Conservation (phyloP, 495 filamentous ascomycete genomes). For the Penicillium ochrochloron region DNA sequence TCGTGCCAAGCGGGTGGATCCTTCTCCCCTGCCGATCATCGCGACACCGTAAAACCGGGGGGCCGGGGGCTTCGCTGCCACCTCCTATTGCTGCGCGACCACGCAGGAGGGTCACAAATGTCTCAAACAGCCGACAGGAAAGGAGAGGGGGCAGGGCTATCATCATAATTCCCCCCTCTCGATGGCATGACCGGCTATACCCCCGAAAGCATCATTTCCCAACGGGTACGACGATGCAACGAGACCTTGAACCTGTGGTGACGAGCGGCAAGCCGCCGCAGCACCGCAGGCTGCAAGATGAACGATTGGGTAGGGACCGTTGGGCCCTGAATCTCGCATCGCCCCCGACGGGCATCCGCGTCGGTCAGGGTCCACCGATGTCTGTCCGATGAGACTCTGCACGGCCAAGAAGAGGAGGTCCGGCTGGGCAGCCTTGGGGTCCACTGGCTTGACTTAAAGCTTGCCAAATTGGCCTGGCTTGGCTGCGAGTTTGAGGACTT, state of each 20-base stretch:
- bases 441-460: conserved; percentile 8
- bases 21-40: conserved; percentile 12
- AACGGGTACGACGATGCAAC: neutral
- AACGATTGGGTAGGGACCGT: neutral
- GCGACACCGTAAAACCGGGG: neutral
- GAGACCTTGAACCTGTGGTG: neutral
- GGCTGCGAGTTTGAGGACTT: neutral
- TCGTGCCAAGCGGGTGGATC: conserved; percentile 1
- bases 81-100: neutral
- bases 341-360: conserved; percentile 13
- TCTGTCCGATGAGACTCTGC: conserved; percentile 8
- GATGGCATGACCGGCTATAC: neutral
- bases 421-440: conserved; percentile 5
- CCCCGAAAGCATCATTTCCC: neutral
- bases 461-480: conserved; percentile 7
- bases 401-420: conserved; percentile 15
- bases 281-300: conserved; percentile 5
- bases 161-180: neutral
- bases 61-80: neutral
- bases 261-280: conserved; percentile 4
- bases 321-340: conserved; percentile 3
- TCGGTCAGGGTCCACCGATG: conserved; percentile 5
- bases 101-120: conserved; percentile 6
- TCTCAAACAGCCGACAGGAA: neutral
- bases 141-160: neutral